Evolutionary conservation across 2,329 filamentous ascomycete genomes (phyloP).

Genomic region (Cladosporium velox): DNA sequence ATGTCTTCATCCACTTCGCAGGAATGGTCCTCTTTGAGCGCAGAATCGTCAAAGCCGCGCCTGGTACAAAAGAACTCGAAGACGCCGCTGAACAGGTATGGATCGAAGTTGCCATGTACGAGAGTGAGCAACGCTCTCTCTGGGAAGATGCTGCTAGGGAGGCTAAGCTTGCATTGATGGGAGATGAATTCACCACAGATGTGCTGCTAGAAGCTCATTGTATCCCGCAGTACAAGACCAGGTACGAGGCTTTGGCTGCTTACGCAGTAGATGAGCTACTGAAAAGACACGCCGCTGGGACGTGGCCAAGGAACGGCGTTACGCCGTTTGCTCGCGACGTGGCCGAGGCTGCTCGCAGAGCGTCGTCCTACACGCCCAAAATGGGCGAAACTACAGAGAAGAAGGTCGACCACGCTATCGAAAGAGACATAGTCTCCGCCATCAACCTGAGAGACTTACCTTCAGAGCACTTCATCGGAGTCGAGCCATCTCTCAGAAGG

Average conservation of each 20-base stretch:
- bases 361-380: neutral
- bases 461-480: neutral
- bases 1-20: constrained; percentile 27
- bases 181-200: constrained; percentile 13
- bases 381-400: neutral
- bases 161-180: constrained; percentile 20
- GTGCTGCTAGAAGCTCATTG: constrained; percentile 24
- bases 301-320: neutral
- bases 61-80: constrained; percentile 15
- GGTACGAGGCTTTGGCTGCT: constrained; percentile 24
- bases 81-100: constrained; percentile 26
- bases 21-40: constrained; percentile 21
- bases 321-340: neutral
- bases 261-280: constrained; percentile 26
- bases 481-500: neutral
- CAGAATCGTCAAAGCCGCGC: neutral
- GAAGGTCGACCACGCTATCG: too few relatives aligned
- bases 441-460: neutral
- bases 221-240: constrained; percentile 19
- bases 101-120: constrained; percentile 11
- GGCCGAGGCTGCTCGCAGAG: neutral
- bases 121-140: constrained; percentile 21
- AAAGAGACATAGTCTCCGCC: neutral
- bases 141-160: constrained; percentile 25
- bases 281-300: neutral